Evolutionary conservation across 352 stramenopile genomes (phyloP), one percentile per base, ranked within the genome.

Genomic region (Phytophthora niederhauseri): DNA sequence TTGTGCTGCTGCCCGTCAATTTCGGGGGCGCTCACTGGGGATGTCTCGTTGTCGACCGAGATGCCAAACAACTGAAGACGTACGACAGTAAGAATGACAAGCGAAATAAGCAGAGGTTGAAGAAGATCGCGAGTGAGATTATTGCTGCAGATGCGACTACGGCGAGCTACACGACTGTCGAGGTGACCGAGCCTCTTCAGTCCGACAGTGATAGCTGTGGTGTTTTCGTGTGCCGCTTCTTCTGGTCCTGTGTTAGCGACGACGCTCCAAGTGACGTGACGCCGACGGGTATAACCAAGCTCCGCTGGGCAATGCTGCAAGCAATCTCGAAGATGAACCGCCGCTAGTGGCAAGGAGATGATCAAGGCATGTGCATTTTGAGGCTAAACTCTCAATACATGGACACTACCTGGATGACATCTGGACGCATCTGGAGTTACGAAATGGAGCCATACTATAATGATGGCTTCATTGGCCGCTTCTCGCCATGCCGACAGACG

Each of bases 21-120:
- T 26, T 26, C 24, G 24, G 24, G 24, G 24, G 24, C 24, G 4
- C 24, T 26, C 24, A 26, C 24, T 26, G 0, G 24, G 24, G 2
- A 26, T 26, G 24, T 26, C 24, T 26, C 24, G 60, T 60, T 9
- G 26, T 61, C 6, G 60, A 67, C 8, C 38, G 36, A 26, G 24
- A 26, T 17, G 17, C 41, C 9, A 61, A 49, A 17, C 24, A 22
- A 48, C 17, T 68, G 2, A 55, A 61, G 51, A 31, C 48, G 14
- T 68, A 61, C 51, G 51, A 68, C 52, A 68, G 38, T 4, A 53
- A 48, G 38, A 48, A 48, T 41, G 26, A n/a, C n/a, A 56, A 61
- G 19, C 60, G 12, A 26, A 61, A 68, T 24, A 34, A 6, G 19
- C 53, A 61, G 17, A 14, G 14, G 6, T 34, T 68, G 28, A 28